These are phyloP conservation scores for Nakaseomyces glabratus DNA, from an alignment of 1,139 yeast genomes.

Conservation along the genomic window DNA sequence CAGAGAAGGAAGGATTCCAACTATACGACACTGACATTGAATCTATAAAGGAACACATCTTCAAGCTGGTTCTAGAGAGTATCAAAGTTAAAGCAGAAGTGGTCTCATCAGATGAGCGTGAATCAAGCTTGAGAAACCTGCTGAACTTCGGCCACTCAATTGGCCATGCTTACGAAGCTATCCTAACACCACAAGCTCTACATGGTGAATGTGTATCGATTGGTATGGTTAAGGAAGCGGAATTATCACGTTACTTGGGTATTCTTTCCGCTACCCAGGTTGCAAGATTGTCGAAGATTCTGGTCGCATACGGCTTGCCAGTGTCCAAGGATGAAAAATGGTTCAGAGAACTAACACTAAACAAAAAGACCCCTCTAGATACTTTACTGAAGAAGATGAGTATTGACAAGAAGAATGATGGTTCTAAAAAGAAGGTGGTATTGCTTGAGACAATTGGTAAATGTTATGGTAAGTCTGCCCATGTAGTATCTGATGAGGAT, in stretches of 20 bases:
- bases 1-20: conserved; percentile 30
- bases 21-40: conserved; percentile 46
- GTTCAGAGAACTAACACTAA: conserved; percentile 58
- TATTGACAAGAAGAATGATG: conserved; percentile 94
- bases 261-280: conserved; percentile 88
- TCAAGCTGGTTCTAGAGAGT: conserved; percentile 74
- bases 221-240: conserved; percentile 94
- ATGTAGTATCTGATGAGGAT: conserved; percentile 70
- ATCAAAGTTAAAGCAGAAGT: conserved; percentile 89
- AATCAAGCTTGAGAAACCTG: conserved; percentile 85
- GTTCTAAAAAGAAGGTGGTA: conserved; percentile 80
- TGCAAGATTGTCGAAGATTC: conserved; percentile 75
- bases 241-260: conserved; percentile 82
- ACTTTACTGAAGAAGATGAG: conserved; percentile 75
- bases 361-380: conserved; percentile 65
- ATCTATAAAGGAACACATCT: conserved; percentile 62
- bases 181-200: conserved; percentile 87
- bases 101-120: conserved; percentile 90
- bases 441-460: conserved; percentile 76
- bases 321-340: conserved; percentile 66
- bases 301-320: conserved; percentile 80
- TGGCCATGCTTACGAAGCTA: conserved; percentile 97
- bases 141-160: conserved; percentile 95
- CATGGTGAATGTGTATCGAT: conserved; percentile 98
- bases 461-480: conserved; percentile 84